Base-by-base conservation (phyloP, 371 early-diverging fungal species). In the Lichtheimia hyalospora region DNA sequence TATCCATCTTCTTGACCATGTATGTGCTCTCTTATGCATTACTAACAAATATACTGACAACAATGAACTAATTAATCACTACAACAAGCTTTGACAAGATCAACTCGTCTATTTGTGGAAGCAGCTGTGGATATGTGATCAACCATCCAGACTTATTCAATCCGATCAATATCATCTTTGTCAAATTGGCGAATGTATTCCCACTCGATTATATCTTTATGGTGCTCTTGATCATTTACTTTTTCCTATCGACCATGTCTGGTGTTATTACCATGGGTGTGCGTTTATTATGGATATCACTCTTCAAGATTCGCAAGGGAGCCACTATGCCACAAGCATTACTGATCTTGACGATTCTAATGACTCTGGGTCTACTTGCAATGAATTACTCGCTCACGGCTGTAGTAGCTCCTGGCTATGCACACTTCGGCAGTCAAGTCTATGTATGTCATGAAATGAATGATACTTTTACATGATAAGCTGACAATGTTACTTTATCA, bases 381-480 rank as follows among this genome's bases (percentile, higher is more conserved):
- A 62, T 88, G 24, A 77, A 80, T 34, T 88, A 85, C 52, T 73
- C 84, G 0, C 46, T 86, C 52, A 84, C 85, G 28, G 79, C 79
- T 52, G 73, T 82, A 8, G 79, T 88, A 14, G 84, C 85, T 23
- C 89, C 89, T 13, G 82, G 83, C 1, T 89, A 89, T 62, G 73
- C 87, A 40, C 85, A 85, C 68, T 89, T 84, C 71, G 87, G 88
- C 40, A 84, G 82, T 57, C 88, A 89, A 68, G 74, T 76, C 52
- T 89, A 84, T 67, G 86, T 87, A 72, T 67, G 84, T 34, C 14
- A 44, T 24, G 27, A 15, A 44, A 18, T 52, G 44, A 8, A 16
- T 50, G 15, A 6, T 5, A 21, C 49, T 25, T 25, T 2, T 25
- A 25, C 3, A 25, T 25, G 5, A 25, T 25, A 25, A 25, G 25